Evolutionary conservation across 176 grass and related monocot species (phyloP).

Genomic region (Lolium multiflorum): DNA sequence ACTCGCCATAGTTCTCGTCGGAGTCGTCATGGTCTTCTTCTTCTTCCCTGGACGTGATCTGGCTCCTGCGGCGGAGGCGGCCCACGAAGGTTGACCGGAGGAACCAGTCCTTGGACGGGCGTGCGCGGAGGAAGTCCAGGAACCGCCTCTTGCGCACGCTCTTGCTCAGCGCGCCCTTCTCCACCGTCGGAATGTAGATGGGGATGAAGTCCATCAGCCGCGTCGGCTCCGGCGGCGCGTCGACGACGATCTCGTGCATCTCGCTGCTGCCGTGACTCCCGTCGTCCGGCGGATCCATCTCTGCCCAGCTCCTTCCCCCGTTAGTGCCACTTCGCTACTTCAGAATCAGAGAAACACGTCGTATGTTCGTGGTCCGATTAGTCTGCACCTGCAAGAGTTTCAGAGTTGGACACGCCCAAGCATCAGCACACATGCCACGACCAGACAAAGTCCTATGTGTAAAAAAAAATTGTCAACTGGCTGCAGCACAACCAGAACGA

Average conservation of each 20-base stretch:
- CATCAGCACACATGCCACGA: neutral
- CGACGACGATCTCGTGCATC: slow-evolving; percentile 43
- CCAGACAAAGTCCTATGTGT: neutral
- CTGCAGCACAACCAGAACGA: slow-evolving; percentile 44
- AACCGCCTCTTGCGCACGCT: slow-evolving; percentile 58
- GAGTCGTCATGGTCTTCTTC: neutral
- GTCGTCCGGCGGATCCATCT: slow-evolving; percentile 48
- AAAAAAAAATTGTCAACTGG: slow-evolving; percentile 11
- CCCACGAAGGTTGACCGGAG: slow-evolving; percentile 60
- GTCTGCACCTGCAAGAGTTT: neutral
- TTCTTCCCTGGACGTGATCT: neutral
- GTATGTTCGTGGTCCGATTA: neutral
- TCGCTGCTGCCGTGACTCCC: slow-evolving; percentile 27
- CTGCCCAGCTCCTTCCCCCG: neutral
- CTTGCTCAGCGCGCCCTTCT: slow-evolving; percentile 44
- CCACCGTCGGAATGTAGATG: slow-evolving; percentile 70
- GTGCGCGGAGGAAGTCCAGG: slow-evolving; percentile 82
- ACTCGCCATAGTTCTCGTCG: neutral
- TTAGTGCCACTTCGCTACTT: neutral
- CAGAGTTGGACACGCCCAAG: neutral
- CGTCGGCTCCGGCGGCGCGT: slow-evolving; percentile 43
- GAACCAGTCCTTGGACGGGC: slow-evolving; percentile 87
- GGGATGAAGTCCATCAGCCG: slow-evolving; percentile 74
- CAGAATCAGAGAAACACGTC: slow-evolving; percentile 37
- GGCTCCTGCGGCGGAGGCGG: slow-evolving; percentile 47